Conservation (phyloP, 805 yeast species). For the Candida verbasci region DNA sequence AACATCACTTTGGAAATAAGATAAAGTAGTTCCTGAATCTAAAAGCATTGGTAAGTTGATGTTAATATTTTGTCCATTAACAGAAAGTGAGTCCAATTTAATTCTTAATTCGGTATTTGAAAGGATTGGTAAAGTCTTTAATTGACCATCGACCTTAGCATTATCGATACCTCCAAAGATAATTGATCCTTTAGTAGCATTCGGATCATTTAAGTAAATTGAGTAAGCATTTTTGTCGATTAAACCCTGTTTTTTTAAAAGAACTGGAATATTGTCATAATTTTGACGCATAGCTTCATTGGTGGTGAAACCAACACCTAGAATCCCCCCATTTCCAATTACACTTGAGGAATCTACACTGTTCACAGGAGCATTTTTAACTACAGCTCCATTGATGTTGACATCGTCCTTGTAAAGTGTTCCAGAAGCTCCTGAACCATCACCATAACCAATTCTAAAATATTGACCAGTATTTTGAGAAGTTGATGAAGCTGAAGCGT, state of each 20-base stretch:
- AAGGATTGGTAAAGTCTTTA: constrained; percentile 15
- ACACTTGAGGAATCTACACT: constrained; percentile 12
- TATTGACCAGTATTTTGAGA: background rate
- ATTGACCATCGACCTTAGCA: constrained; percentile 19
- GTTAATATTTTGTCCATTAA: constrained; percentile 7
- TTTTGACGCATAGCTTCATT: constrained; percentile 3
- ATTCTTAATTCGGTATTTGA: constrained; percentile 2
- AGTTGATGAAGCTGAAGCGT: constrained; percentile 24
- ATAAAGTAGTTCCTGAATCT: constrained; percentile 23
- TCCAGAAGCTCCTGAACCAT: constrained; percentile 38
- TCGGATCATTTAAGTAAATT: constrained; percentile 20
- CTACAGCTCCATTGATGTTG: constrained; percentile 1
- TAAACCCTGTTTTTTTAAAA: constrained; percentile 24
- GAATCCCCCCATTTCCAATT: constrained; percentile 1
- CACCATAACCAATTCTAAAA: constrained; percentile 36
- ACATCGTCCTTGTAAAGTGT: constrained; percentile 39
- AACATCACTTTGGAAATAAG: constrained; percentile 36
- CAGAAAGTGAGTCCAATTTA: constrained; percentile 1
- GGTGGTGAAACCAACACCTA: constrained; percentile 5
- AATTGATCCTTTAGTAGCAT: constrained; percentile 18
- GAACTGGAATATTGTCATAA: constrained; percentile 28
- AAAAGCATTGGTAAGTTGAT: constrained; percentile 16
- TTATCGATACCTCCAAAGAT: constrained; percentile 24
- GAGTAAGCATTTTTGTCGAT: constrained; percentile 28
- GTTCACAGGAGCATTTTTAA: constrained; percentile 13